phyloP scores from a whole-genome alignment of 306 rosid genomes.

The peach (Prunus persica) region DNA sequence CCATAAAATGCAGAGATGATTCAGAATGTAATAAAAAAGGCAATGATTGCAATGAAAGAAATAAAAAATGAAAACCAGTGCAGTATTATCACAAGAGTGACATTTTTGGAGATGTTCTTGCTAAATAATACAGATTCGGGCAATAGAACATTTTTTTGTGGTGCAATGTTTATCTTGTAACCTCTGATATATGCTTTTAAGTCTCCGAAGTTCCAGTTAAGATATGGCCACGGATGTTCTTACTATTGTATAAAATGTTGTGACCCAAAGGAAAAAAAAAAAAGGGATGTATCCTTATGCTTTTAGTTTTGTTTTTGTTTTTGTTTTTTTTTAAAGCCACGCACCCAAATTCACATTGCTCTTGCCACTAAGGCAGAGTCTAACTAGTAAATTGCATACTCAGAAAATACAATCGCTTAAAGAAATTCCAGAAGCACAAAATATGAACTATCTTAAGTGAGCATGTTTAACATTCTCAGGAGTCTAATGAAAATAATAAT shows the following conservation, averaged over 20 bases:
- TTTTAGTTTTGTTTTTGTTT: neutral
- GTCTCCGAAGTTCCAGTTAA: neutral
- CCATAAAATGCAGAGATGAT: neutral
- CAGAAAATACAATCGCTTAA: neutral
- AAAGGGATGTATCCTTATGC: neutral
- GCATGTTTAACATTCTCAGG: neutral
- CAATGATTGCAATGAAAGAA: neutral
- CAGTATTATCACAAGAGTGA: neutral
- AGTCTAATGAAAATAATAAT: neutral
- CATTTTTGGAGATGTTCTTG: neutral
- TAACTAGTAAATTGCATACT: neutral
- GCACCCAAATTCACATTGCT: neutral
- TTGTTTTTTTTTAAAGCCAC: neutral
- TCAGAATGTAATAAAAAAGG: neutral
- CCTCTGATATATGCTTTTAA: neutral
- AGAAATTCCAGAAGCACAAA: neutral
- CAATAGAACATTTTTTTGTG: neutral
- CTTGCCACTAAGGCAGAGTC: neutral
- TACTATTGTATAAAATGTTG: neutral
- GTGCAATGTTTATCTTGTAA: neutral
- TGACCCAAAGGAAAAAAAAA: neutral
- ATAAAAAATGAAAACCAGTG: neutral
- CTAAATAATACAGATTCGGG: neutral
- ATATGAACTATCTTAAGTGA: neutral
- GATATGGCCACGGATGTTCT: neutral